Evolutionary conservation across 768 basidiomycete species (phyloP), one percentile per base, ranked within the genome.

Genomic region (Rhizopogon sp.): DNA sequence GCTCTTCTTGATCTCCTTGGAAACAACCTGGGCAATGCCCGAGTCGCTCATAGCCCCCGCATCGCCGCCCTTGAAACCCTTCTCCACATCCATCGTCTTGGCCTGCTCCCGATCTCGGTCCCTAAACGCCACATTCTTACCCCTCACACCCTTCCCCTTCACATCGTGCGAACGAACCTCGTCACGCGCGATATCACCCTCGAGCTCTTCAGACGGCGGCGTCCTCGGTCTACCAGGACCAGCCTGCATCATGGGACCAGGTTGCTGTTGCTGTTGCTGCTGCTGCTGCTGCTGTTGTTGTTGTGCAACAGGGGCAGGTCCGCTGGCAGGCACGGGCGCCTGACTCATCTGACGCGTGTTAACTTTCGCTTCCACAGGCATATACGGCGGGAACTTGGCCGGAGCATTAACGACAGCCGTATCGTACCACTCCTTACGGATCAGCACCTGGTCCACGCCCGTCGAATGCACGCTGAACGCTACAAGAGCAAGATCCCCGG

Each of bases 391-490:
- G 70, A 85, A 82, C 64, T 88, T 91, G 59, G 82, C 76, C 9
- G 71, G 68, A 6, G 84, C 75, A 16, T 75, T 69, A 6, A 72
- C 64, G 37, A 89, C 70, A 0, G 89, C 90, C n/a, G 74, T 64
- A 58, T 91, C 88, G 60, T 81, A 90, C 88, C 89, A 90, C 64
- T 93, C 91, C 68, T 83, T 88, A 59, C 88, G 82, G 61, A 93
- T 86, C 51, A 93, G 79, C 29, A 93, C 83, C 64, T 93, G 91
- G 64, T 93, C 91, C 13, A 93, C 91, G 39, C 91, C 91, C n/a
- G 80, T 82, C 16, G 88, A 85, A 65, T 93, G 91, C n/a, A 93
- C 90, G 2, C 88, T 89, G 72, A 92, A 93, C 31, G 88, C 90
- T 5, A 91, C 88, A 50, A 93, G 76, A 25, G 90, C 88, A 39